phyloP scores from a whole-genome alignment of 129 eudicot genomes.

The Chrysanthemum lavandulifolium region DNA sequence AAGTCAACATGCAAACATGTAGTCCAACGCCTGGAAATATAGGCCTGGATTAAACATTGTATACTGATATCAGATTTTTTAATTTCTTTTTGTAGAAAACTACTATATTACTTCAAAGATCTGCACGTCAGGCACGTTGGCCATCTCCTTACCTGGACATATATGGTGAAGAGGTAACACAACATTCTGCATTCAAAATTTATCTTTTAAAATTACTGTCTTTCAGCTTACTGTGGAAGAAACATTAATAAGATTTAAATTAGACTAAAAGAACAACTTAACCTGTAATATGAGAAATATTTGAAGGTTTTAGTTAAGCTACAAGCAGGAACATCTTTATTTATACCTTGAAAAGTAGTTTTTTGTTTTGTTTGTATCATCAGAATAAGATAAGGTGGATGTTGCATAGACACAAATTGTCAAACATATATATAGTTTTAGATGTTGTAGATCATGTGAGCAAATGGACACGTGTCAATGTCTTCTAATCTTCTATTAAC shows the following conservation, averaged over 20 bases:
- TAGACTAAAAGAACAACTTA: background rate
- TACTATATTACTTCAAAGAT: slow-evolving; percentile 84
- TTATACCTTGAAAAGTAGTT: too few relatives aligned
- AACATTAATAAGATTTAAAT: background rate
- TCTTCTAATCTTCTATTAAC: background rate
- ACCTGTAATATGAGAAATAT: background rate
- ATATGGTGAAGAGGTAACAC: slow-evolving; percentile 92
- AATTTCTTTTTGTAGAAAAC: slow-evolving; percentile 58
- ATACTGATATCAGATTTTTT: slow-evolving; percentile 21
- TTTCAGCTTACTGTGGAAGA: slow-evolving; percentile 9
- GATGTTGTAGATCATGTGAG: slow-evolving; percentile 9
- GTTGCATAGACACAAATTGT: too few relatives aligned
- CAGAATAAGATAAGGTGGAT: too few relatives aligned
- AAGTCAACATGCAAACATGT: slow-evolving; percentile 28
- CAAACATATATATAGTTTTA: background rate
- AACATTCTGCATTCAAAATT: background rate
- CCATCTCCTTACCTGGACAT: slow-evolving; percentile 93
- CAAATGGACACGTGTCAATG: background rate
- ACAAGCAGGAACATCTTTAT: too few relatives aligned
- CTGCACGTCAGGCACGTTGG: slow-evolving; percentile 96
- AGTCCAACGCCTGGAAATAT: background rate
- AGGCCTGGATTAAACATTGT: slow-evolving; percentile 1
- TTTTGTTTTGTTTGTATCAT: too few relatives aligned
- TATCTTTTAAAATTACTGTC: background rate
- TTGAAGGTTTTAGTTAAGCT: too few relatives aligned